Evolutionary conservation across 192 early-diverging fungal genomes (phyloP).

Genomic region (Coemansia sp.): DNA sequence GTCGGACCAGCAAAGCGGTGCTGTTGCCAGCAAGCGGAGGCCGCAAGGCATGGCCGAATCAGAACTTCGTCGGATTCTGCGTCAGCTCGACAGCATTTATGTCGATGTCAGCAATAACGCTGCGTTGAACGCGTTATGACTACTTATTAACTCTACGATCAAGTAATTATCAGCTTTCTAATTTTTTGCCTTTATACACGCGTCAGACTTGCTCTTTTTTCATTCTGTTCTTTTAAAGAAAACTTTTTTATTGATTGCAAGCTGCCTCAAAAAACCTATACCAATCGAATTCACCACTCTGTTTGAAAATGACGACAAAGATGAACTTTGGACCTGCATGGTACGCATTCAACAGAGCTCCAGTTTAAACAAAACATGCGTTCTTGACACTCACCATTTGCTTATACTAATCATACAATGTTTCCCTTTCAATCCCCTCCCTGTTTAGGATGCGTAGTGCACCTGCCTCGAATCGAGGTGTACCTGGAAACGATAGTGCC

Average conservation of each 20-base stretch:
- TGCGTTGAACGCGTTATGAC: neutral
- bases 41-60: conserved; percentile 21
- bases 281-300: neutral
- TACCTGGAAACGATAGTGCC: conserved; percentile 9
- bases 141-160: neutral
- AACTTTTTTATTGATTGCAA: neutral
- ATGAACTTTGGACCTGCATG: conserved; percentile 86
- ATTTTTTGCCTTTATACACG: neutral
- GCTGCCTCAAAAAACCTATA: too few species aligned
- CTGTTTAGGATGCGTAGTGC: conserved; percentile 48
- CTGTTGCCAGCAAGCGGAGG: neutral
- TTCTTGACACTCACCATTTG: neutral
- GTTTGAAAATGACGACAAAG: conserved; percentile 22
- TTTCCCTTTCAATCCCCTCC: neutral
- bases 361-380: neutral
- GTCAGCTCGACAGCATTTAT: conserved; percentile 21
- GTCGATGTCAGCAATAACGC: conserved; percentile 5
- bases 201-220: conserved; percentile 1
- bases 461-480: conserved; percentile 24
- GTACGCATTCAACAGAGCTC: conserved; percentile 42
- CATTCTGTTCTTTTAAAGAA: conserved; percentile 3
- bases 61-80: conserved; percentile 24
- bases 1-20: conserved; percentile 5
- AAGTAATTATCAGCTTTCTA: neutral
- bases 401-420: neutral